A percentile compares a stretch with the other conserved stretches of the same genome.
Conservation (phyloP, 805 yeast genomes). For the Wilhelminamyces savonicus region DNA sequence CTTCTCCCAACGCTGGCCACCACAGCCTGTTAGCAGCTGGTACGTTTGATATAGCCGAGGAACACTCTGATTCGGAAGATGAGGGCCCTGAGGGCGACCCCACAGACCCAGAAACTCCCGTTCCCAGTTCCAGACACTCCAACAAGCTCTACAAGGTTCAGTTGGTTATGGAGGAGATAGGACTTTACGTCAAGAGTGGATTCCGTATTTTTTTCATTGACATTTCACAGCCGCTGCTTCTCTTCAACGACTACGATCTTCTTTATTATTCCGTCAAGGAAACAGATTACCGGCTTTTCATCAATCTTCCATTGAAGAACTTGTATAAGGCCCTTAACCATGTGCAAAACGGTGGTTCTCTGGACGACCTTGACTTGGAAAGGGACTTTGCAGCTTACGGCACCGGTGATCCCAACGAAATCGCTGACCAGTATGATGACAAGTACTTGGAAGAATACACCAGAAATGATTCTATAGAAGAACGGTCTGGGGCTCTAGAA, state of each 20-base stretch:
- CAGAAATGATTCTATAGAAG: too few species aligned
- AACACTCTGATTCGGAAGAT: too few species aligned
- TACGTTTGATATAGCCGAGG: too few species aligned
- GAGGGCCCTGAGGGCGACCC: too few species aligned
- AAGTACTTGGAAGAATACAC: too few species aligned
- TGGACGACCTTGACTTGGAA: constrained; percentile 6
- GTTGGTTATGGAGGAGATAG: constrained; percentile 51
- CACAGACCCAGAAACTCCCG: neutral
- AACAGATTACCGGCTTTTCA: constrained; percentile 34
- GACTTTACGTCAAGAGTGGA: constrained; percentile 47
- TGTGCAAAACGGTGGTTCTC: constrained; percentile 23
- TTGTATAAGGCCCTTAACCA: constrained; percentile 40
- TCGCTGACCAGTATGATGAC: constrained; percentile 13
- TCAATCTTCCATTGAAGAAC: constrained; percentile 41
- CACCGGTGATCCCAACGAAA: constrained; percentile 9
- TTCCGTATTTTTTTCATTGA: constrained; percentile 42
- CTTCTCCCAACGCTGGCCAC: too few species aligned
- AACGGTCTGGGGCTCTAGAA: too few species aligned
- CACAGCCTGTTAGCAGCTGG: too few species aligned
- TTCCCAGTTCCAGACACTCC: neutral
- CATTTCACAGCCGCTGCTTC: constrained; percentile 31
- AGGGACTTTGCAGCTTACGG: constrained; percentile 7
- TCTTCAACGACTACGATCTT: constrained; percentile 38
- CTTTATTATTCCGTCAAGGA: constrained; percentile 36
- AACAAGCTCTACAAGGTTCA: constrained; percentile 30